A percentile compares a stretch with the other conserved stretches of the same genome.
Conservation (phyloP, 2,329 filamentous ascomycete species). For the Talaromyces rugulosus region DNA sequence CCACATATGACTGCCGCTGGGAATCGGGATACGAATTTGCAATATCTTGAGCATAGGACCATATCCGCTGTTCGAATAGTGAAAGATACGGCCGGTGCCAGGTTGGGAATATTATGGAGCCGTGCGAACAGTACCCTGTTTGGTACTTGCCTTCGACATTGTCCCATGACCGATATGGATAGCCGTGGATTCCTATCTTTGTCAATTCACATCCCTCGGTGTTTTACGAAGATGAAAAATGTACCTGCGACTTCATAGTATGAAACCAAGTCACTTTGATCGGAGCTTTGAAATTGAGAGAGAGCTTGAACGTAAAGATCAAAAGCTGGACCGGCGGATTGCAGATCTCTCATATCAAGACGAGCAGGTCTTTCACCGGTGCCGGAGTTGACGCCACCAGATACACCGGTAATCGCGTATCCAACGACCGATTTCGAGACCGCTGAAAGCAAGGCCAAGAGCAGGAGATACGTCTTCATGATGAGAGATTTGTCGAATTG, state of each 20-base stretch:
- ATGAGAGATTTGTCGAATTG: not conserved
- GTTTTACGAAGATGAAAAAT: no score
- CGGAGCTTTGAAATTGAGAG: conserved; percentile 64
- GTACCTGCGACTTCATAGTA: conserved; percentile 75
- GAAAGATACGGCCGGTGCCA: conserved; percentile 82
- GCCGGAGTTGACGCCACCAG: conserved; percentile 21
- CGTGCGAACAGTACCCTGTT: conserved; percentile 73
- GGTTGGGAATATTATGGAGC: conserved; percentile 68
- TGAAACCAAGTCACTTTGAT: conserved; percentile 62
- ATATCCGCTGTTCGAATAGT: conserved; percentile 50
- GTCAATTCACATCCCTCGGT: not conserved
- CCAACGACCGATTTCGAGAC: not conserved
- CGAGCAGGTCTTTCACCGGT: conserved; percentile 42
- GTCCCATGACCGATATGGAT: conserved; percentile 61
- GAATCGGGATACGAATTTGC: conserved; percentile 41
- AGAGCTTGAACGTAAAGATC: conserved; percentile 74
- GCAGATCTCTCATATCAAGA: conserved; percentile 64
- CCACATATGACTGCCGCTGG: conserved; percentile 45
- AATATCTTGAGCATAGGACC: conserved; percentile 34
- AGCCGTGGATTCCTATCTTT: conserved; percentile 69
- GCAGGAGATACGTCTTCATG: conserved; percentile 3
- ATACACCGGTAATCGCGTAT: conserved; percentile 22
- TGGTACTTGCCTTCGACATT: conserved; percentile 46
- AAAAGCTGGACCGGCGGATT: conserved; percentile 58
- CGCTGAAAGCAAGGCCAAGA: not conserved